Percentiles rank a stretch among this genome's conserved stretches.
These are phyloP conservation scores for Elaeagnus macrophylla DNA, from an alignment of 306 rosid genomes.

Conservation along the genomic window DNA sequence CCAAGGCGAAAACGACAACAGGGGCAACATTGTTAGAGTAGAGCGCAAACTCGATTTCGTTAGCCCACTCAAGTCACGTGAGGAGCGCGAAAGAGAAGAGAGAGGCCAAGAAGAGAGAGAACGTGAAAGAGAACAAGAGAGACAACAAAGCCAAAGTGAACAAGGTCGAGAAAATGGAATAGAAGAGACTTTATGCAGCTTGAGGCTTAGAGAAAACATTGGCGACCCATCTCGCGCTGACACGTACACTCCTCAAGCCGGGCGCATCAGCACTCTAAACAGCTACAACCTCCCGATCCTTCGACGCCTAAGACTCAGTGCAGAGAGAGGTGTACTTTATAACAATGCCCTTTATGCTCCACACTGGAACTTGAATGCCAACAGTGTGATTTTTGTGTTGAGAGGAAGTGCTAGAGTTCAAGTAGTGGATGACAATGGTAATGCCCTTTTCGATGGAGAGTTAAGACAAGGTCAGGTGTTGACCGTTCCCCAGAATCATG, in stretches of 20 bases:
- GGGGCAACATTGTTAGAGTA: slow-evolving; percentile 37
- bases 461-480: slow-evolving; percentile 31
- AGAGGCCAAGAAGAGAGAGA: neutral
- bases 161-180: slow-evolving; percentile 14
- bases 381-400: slow-evolving; percentile 31
- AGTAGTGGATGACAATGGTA: slow-evolving; percentile 44
- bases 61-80: slow-evolving; percentile 24
- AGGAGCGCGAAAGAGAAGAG: neutral
- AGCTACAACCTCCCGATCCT: slow-evolving; percentile 25
- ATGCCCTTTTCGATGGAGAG: slow-evolving; percentile 28
- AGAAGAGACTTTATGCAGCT: slow-evolving; percentile 24
- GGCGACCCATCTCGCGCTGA: slow-evolving; percentile 17
- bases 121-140: slow-evolving; percentile 1
- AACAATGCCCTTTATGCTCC: slow-evolving; percentile 42
- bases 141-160: neutral
- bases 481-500: slow-evolving; percentile 52
- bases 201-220: slow-evolving; percentile 18
- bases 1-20: slow-evolving; percentile 20
- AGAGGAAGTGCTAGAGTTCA: slow-evolving; percentile 46
- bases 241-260: slow-evolving; percentile 24
- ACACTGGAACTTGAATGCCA: slow-evolving; percentile 53
- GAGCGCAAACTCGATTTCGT: slow-evolving; percentile 21
- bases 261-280: slow-evolving; percentile 21
- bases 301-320: slow-evolving; percentile 18
- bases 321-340: slow-evolving; percentile 26